Percentiles rank a stretch among this genome's conserved stretches.
Conservation (phyloP, 257 asterid genomes). For the Salvia rosmarinus region DNA sequence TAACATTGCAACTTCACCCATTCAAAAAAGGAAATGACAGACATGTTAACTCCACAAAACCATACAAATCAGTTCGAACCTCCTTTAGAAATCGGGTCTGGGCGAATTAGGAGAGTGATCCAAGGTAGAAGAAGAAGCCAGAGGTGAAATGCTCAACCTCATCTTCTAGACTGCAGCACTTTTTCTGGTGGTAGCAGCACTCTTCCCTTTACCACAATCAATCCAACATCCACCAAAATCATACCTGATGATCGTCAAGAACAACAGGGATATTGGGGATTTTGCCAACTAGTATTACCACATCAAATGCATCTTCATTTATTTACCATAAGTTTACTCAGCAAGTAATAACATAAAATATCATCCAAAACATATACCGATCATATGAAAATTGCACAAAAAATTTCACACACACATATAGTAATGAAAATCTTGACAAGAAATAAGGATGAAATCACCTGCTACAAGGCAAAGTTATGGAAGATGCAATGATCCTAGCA, state of each 20-base stretch:
- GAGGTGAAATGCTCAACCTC: constrained; percentile 64
- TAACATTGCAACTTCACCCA: background rate
- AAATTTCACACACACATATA: constrained; percentile 20
- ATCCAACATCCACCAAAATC: constrained; percentile 64
- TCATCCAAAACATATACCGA: constrained; percentile 32
- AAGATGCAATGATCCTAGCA: constrained; percentile 33
- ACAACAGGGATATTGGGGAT: constrained; percentile 59
- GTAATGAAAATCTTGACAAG: background rate
- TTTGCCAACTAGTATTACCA: constrained; percentile 42
- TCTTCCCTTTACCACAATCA: constrained; percentile 57
- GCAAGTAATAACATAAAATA: constrained; percentile 26
- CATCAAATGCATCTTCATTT: constrained; percentile 47
- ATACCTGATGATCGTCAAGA: constrained; percentile 74
- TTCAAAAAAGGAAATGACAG: background rate
- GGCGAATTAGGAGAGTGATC: constrained; percentile 49
- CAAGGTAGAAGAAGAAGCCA: constrained; percentile 66
- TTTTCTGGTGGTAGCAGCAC: constrained; percentile 42
- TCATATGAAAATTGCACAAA: constrained; percentile 19
- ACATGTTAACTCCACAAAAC: background rate
- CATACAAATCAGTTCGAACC: constrained; percentile 52
- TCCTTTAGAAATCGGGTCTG: constrained; percentile 65
- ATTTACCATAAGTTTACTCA: constrained; percentile 31
- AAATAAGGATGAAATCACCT: constrained; percentile 48
- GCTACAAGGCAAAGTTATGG: constrained; percentile 36
- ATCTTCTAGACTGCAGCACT: constrained; percentile 59